Percentiles rank a stretch among this genome's conserved stretches.
These are phyloP conservation scores for Neurospora sp. DNA, from an alignment of 495 filamentous ascomycete species.

Conservation along the genomic window DNA sequence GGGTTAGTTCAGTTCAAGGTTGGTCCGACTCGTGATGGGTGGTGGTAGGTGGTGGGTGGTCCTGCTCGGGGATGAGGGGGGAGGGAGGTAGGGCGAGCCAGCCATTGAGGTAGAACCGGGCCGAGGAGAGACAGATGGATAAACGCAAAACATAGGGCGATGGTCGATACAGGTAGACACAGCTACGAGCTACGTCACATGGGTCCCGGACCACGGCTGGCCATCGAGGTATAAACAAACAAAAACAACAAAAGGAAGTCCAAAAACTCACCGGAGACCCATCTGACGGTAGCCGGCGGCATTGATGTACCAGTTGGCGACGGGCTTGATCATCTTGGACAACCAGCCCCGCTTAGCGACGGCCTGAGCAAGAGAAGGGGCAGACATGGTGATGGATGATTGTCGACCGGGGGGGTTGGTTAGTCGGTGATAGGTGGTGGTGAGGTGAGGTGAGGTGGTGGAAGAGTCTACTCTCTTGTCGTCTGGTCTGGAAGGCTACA, in stretches of 20 bases:
- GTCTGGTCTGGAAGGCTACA: neutral
- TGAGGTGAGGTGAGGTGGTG: conserved; percentile 1
- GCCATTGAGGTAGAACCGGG: neutral
- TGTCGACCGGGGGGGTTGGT: conserved; percentile 7
- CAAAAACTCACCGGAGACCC: conserved; percentile 72
- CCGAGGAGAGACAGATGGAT: neutral
- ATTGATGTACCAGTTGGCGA: conserved; percentile 76
- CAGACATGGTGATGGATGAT: conserved; percentile 49
- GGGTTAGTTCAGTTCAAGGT: too few species aligned
- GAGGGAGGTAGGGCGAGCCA: too few species aligned
- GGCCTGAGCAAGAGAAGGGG: conserved; percentile 59
- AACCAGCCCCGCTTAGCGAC: conserved; percentile 80
- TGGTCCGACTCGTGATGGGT: too few species aligned
- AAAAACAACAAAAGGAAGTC: neutral
- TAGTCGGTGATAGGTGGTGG: conserved; percentile 4
- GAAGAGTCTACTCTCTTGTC: conserved; percentile 1
- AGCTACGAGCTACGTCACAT: neutral
- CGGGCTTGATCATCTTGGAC: conserved; percentile 58
- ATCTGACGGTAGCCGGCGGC: conserved; percentile 87
- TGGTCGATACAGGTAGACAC: neutral
- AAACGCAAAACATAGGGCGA: neutral
- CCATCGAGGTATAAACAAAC: neutral
- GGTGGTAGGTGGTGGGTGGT: too few species aligned
- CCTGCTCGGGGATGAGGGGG: too few species aligned
- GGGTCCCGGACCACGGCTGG: neutral